A percentile compares a stretch with the other conserved stretches of the same genome.
Evolutionary conservation across 352 stramenopile species (phyloP).

Genomic region (Phytophthora capsici): DNA sequence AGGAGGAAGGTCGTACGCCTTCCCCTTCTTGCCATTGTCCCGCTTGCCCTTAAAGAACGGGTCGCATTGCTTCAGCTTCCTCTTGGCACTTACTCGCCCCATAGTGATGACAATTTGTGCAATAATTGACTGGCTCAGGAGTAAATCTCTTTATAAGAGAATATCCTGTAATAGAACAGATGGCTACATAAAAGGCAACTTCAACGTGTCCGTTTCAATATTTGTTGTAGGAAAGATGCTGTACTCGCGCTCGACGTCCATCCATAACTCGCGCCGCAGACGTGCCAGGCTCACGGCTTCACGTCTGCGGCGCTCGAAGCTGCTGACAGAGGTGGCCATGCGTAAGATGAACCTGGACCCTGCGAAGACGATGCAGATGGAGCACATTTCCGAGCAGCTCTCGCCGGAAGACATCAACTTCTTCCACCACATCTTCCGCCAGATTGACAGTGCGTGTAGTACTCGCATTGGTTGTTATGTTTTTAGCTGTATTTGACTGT

Average conservation of each 20-base stretch:
- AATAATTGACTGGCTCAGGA: conserved; percentile 27
- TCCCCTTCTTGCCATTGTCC: conserved; percentile 72
- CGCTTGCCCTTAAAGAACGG: conserved; percentile 88
- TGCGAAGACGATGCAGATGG: conserved; percentile 66
- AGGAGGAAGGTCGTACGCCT: conserved; percentile 71
- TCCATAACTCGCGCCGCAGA: conserved; percentile 51
- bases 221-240: conserved; percentile 22
- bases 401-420: conserved; percentile 64
- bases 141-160: conserved; percentile 31
- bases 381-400: conserved; percentile 62
- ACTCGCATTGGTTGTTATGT: too few species aligned
- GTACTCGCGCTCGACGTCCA: conserved; percentile 57
- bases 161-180: conserved; percentile 17
- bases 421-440: conserved; percentile 73
- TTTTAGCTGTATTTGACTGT: conserved; percentile 8
- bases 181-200: conserved; percentile 10
- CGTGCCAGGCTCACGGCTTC: conserved; percentile 57
- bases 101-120: conserved; percentile 31
- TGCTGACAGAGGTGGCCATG: conserved; percentile 67
- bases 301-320: conserved; percentile 55
- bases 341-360: conserved; percentile 70
- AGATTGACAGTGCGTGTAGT: conserved; percentile 57
- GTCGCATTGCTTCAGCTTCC: conserved; percentile 88
- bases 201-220: conserved; percentile 25
- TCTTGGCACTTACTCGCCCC: conserved; percentile 76